These are phyloP conservation scores for Eucalyptus sp. DNA, from an alignment of 345 rosid species.

Conservation along the genomic window DNA sequence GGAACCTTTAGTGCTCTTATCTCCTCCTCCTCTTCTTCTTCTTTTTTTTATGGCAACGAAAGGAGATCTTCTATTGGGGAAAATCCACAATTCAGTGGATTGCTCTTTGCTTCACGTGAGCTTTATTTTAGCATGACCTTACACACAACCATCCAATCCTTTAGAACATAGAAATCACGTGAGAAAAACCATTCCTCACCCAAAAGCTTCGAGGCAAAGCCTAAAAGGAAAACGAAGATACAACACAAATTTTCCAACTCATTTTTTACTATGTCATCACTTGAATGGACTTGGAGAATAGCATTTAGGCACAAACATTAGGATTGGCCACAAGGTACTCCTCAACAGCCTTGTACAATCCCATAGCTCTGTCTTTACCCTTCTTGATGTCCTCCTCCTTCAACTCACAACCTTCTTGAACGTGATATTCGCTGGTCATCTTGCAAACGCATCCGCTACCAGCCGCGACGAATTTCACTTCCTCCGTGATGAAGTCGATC, in stretches of 20 bases:
- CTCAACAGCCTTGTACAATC: slow-evolving; percentile 8
- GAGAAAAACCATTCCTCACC: background rate
- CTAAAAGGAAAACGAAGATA: background rate
- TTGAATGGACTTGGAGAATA: background rate
- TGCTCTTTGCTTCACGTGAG: background rate
- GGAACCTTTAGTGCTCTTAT: no score
- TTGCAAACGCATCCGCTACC: background rate
- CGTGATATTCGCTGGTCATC: slow-evolving; percentile 1
- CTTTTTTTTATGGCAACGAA: background rate
- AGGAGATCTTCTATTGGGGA: background rate
- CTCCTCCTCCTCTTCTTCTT: background rate
- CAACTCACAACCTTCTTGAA: background rate
- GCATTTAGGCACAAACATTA: background rate
- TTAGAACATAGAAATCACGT: background rate
- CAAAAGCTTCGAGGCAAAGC: background rate
- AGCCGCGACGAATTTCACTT: background rate
- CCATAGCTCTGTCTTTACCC: slow-evolving; percentile 2
- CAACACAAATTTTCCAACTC: background rate
- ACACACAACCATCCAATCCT: background rate
- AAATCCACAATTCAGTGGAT: background rate
- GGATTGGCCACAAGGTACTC: slow-evolving; percentile 16
- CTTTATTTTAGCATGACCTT: background rate
- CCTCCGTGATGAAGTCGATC: background rate
- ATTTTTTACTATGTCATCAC: background rate
- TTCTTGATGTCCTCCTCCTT: slow-evolving; percentile 5